Evolutionary conservation across 331 rosid genomes (phyloP).

Genomic region (Saraca asoca): DNA sequence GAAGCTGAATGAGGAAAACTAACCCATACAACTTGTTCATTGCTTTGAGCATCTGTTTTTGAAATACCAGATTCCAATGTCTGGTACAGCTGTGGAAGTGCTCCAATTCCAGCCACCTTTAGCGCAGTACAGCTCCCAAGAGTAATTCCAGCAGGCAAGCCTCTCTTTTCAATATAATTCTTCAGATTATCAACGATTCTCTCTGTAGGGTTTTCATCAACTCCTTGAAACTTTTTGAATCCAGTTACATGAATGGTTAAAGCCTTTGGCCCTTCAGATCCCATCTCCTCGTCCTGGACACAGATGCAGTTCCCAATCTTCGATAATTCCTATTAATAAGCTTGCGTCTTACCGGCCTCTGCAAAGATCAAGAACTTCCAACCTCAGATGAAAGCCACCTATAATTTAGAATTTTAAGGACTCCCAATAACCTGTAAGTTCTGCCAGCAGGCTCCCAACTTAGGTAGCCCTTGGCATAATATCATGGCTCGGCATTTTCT

Average conservation of each 20-base stretch:
- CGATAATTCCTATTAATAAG: neutral
- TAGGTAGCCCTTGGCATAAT: neutral
- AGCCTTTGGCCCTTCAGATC: constrained; percentile 77
- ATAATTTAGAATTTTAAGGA: neutral
- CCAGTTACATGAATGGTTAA: constrained; percentile 77
- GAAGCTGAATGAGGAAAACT: constrained; percentile 39
- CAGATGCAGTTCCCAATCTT: constrained; percentile 69
- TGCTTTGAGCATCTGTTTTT: constrained; percentile 29
- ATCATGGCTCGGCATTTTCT: no score
- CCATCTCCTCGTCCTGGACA: constrained; percentile 59
- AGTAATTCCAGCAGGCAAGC: constrained; percentile 63
- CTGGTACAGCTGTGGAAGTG: constrained; percentile 50
- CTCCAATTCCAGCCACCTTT: constrained; percentile 73
- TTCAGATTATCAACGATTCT: constrained; percentile 58
- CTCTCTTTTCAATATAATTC: constrained; percentile 60
- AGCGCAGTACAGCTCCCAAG: constrained; percentile 81
- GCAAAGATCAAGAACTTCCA: constrained; percentile 14
- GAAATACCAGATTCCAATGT: constrained; percentile 63
- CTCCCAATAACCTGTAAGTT: neutral
- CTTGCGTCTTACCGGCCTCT: constrained; percentile 25
- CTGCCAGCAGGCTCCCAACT: neutral
- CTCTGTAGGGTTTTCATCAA: constrained; percentile 78
- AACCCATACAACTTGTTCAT: constrained; percentile 77
- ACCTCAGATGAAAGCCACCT: neutral
- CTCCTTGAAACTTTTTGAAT: constrained; percentile 82